These are phyloP conservation scores for Sequoia sempervirens DNA, from an alignment of 75 land plant genomes.

Conservation along the genomic window DNA sequence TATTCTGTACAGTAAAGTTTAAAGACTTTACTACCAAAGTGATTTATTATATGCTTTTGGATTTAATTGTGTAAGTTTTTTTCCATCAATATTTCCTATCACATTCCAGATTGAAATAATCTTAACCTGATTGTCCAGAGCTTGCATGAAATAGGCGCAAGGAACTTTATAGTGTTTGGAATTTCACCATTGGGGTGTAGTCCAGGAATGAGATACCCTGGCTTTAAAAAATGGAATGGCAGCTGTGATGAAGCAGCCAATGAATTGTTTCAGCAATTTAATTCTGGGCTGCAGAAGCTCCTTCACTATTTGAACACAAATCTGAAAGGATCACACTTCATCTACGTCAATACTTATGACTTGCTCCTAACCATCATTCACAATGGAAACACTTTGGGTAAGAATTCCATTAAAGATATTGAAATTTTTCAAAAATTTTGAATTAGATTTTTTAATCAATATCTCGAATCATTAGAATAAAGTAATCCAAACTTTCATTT, in stretches of 20 bases:
- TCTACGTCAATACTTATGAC: constrained; percentile 1
- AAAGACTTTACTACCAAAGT: no score
- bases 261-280: background rate
- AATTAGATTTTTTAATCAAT: no score
- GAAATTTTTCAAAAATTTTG: no score
- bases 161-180: constrained; percentile 3
- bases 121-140: background rate
- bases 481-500: no score
- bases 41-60: no score
- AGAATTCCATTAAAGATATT: background rate
- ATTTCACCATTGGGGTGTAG: background rate
- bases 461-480: no score
- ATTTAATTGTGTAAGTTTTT: no score
- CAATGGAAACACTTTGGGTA: background rate
- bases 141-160: background rate
- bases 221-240: background rate
- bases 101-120: no score
- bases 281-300: background rate
- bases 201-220: background rate
- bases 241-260: background rate
- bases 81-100: no score
- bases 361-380: background rate
- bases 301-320: background rate
- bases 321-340: background rate
- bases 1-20: no score